Base-by-base conservation (phyloP, 1,139 yeast species). In the Yamadazyma conglobata region DNA sequence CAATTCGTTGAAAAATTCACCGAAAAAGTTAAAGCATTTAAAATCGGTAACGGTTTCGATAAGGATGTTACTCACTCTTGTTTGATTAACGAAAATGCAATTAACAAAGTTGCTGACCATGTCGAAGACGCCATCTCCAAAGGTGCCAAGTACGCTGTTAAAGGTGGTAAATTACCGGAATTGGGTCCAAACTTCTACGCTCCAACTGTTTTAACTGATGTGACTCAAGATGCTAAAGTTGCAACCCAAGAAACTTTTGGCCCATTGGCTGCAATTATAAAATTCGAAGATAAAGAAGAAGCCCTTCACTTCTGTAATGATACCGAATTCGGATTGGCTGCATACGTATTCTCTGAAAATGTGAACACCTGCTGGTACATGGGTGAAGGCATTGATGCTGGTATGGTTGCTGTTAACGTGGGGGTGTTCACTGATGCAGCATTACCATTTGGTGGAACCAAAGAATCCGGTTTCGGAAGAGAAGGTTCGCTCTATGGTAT, bases 311-410 rank as follows among this genome's bases (percentile, higher is more conserved):
- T 47, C 42, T 60, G 70, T 39, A 68, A 68, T 41, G 62, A 59
- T 35, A 56, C 71, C 13, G 62, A 60, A 9, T 63, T 50, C 31
- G 74, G 74, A 10, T 64, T 68, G 45, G 70, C 73, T 6, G 64
- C 71, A 3, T 67, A 67, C 47, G 54, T 68, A 8, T 67, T 57
- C 45, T 52, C 70, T 4, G 62, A 60, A 37, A 60, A 51, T 37
- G 58, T 82, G 35, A 63, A 73, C 39, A 79, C 79, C 24, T 64
- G 82, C 10, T 75, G 79, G 64, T 66, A 73, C 22, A 56, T 64
- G 46, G 58, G 66, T 10, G 70, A 64, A 42, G 56, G 45, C 23
- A 51, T 68, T 39, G 69, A 68, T 39, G 56, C 59, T 10, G 74
- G 74, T 15, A 68, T 68, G 73, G 64, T 68, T 10, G 59, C 70